Evolutionary conservation across 2,329 filamentous ascomycete species (phyloP), one percentile per base, ranked within the genome.

Genomic region (Colletotrichum destructivum): DNA sequence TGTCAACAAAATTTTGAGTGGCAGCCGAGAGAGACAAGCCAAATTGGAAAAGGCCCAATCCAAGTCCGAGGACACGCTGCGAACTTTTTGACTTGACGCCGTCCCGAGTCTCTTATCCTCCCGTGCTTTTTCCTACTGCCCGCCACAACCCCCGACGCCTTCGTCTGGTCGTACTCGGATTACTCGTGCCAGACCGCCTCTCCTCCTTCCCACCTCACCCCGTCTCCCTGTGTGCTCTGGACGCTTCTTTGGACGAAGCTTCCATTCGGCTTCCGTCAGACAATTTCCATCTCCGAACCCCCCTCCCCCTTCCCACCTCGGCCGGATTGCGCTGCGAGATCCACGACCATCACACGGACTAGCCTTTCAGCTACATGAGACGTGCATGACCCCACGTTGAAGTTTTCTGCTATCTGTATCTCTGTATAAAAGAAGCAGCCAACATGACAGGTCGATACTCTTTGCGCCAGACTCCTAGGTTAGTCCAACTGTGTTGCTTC

Each of bases 391-490:
- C 64, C 66, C 69, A 62, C 65, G 62, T 62, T 23, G n/a, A 62
- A 57, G 49, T 44, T 54, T 69, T n/a, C 52, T 31, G 44, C 13
- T 52, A 13, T 44, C 12, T 57, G 35, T 57, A 42, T 21, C 44
- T 46, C 47, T 21, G 31, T 72, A 63, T 73, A 73, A 69, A 69
- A 49, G 63, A 46, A 60, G 23, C 56, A 31, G 52, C 56, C 75
- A 79, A 73, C 38, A 83, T 83, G 81, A 79, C 81, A 51, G 77
- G 76, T 63, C 79, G 81, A 73, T 83, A 83, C 75, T 83, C 81
- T 60, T 73, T 83, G 62, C 78, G 81, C 71, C 78, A 82, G 71
- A 82, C 81, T 54, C 81, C 81, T 40, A 81, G 79, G 81, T 83
- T 76, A 63, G 81, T 62, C 52, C 4, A 15, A 12, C 49, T 16